Conservation (phyloP, 257 asterid species). For the Fraxinus anomala region DNA sequence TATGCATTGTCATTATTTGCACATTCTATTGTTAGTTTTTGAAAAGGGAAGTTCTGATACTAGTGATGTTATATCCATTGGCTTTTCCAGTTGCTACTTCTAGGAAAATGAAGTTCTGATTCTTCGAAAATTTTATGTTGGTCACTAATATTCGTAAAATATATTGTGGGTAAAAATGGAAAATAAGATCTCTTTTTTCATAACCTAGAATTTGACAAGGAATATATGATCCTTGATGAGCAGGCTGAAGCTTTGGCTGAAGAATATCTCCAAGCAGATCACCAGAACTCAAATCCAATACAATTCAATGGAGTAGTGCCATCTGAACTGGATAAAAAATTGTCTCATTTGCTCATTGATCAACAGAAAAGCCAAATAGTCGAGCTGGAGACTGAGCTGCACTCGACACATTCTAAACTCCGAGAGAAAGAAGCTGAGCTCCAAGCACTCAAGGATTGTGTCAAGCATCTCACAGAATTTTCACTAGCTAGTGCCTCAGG, state of each 20-base stretch:
- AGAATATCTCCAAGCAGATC: constrained; percentile 28
- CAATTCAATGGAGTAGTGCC: constrained; percentile 50
- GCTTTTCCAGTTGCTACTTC: background rate
- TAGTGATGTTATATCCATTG: background rate
- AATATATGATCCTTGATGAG: constrained; percentile 4
- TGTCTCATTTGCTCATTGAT: constrained; percentile 60
- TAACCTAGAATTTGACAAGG: background rate
- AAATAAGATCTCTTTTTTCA: background rate
- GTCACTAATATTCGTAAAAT: background rate
- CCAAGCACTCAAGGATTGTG: constrained; percentile 73
- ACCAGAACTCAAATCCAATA: constrained; percentile 25
- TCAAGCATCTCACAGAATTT: constrained; percentile 60
- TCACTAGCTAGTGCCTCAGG: constrained; percentile 50
- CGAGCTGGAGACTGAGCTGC: constrained; percentile 59
- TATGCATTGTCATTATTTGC: background rate
- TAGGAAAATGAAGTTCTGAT: background rate
- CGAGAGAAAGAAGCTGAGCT: constrained; percentile 71
- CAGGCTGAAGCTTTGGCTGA: constrained; percentile 42
- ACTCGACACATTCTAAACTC: constrained; percentile 55
- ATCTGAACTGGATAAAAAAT: constrained; percentile 58
- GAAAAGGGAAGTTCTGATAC: background rate
- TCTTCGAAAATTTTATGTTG: background rate
- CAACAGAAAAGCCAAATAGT: constrained; percentile 65
- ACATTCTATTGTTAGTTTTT: background rate
- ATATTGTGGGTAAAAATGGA: background rate